These are phyloP conservation scores for Colletotrichum zoysiae DNA, from an alignment of 2,329 filamentous ascomycete genomes.

Conservation along the genomic window DNA sequence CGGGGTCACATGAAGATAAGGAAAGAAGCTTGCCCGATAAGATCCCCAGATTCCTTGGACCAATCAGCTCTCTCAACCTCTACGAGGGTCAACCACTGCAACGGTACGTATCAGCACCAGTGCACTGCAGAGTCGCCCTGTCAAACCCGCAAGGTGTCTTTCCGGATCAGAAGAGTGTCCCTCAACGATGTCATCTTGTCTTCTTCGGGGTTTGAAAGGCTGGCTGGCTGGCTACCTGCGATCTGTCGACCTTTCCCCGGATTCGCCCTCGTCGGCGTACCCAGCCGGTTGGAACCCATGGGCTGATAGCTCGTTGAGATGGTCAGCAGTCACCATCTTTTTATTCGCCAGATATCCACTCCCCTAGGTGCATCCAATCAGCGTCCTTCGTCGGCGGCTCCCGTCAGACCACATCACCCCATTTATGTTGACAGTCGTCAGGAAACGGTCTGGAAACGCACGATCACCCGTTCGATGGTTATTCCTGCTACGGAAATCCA, in stretches of 20 bases:
- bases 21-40: constrained; percentile 21
- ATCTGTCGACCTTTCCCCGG: constrained; percentile 33
- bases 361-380: constrained; percentile 34
- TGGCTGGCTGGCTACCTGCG: not conserved
- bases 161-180: not conserved
- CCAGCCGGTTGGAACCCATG: constrained; percentile 34
- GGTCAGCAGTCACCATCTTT: constrained; percentile 34
- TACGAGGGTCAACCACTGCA: not conserved
- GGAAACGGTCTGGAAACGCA: constrained; percentile 38
- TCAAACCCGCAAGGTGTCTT: not conserved
- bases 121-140: not conserved
- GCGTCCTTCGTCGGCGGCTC: constrained; percentile 22
- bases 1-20: constrained; percentile 43
- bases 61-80: constrained; percentile 1
- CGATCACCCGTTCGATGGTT: constrained; percentile 26
- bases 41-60: constrained; percentile 25
- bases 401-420: constrained; percentile 44
- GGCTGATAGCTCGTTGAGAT: constrained; percentile 36
- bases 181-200: constrained; percentile 11
- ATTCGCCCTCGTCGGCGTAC: constrained; percentile 24
- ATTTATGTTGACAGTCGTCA: constrained; percentile 39
- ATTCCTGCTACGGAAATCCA: not conserved
- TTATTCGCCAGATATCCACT: constrained; percentile 39
- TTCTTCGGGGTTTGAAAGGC: constrained; percentile 21
- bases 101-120: constrained; percentile 20